Evolutionary conservation across 176 grass and related monocot species (phyloP).

Genomic region (Aegilops longissima): DNA sequence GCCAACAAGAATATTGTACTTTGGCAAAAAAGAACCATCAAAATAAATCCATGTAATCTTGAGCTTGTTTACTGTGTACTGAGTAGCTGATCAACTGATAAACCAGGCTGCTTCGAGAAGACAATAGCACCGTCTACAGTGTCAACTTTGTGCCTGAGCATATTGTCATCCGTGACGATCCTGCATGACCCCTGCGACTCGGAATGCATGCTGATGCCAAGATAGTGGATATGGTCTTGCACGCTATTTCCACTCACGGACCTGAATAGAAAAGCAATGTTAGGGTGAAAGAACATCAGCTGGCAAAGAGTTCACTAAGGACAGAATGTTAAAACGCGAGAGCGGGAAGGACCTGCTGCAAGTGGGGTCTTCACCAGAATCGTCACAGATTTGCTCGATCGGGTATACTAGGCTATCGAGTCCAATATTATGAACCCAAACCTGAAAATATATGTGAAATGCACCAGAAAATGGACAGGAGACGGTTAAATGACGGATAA

Average conservation of each 20-base stretch:
- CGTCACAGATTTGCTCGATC: conserved; percentile 69
- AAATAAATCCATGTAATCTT: background rate
- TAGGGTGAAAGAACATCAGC: background rate
- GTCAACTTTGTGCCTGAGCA: conserved; percentile 41
- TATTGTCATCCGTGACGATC: conserved; percentile 49
- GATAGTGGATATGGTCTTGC: conserved; percentile 64
- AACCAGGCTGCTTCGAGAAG: conserved; percentile 45
- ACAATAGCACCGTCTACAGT: conserved; percentile 33
- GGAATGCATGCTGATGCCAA: conserved; percentile 59
- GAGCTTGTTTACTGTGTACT: conserved; percentile 30
- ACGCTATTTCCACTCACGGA: conserved; percentile 78
- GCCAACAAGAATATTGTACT: background rate
- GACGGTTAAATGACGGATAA: background rate
- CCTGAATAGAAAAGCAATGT: conserved; percentile 31
- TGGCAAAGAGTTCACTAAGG: background rate
- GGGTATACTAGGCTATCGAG: conserved; percentile 55
- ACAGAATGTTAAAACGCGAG: background rate
- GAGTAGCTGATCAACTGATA: conserved; percentile 25
- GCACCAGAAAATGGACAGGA: background rate
- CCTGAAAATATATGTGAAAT: conserved; percentile 40
- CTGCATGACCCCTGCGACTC: conserved; percentile 61
- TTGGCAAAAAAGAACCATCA: background rate
- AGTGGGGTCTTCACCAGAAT: conserved; percentile 76
- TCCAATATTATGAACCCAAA: conserved; percentile 68
- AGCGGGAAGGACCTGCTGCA: conserved; percentile 63